These are phyloP conservation scores for Alternaria sp. DNA, from an alignment of 2,329 filamentous ascomycete genomes.

Conservation along the genomic window DNA sequence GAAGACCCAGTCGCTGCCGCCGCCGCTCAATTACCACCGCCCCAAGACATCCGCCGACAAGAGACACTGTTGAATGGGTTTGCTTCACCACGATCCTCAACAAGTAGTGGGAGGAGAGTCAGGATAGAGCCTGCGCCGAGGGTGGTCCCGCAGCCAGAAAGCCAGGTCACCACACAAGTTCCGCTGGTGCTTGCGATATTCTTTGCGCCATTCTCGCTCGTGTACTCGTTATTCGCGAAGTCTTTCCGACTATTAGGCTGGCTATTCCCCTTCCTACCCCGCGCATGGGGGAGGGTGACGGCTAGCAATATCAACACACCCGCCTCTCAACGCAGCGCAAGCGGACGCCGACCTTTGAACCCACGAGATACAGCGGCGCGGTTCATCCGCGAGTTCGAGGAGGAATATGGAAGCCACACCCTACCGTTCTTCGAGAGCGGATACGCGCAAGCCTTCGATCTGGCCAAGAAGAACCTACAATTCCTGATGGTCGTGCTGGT, in stretches of 20 bases:
- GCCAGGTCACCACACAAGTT: constrained; percentile 69
- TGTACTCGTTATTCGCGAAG: constrained; percentile 74
- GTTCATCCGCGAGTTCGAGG: constrained; percentile 92
- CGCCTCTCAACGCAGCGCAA: constrained; percentile 62
- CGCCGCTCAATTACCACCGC: constrained; percentile 67
- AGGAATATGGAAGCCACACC: constrained; percentile 78
- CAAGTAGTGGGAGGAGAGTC: constrained; percentile 35
- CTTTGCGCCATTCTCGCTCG: constrained; percentile 79
- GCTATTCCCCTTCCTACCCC: constrained; percentile 80
- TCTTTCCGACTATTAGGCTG: constrained; percentile 76
- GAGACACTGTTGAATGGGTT: constrained; percentile 72
- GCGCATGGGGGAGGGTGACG: constrained; percentile 60
- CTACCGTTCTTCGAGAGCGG: constrained; percentile 86
- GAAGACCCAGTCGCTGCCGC: constrained; percentile 77
- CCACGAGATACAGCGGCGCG: constrained; percentile 87
- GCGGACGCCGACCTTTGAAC: constrained; percentile 75
- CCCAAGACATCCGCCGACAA: constrained; percentile 66
- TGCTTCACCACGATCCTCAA: constrained; percentile 39
- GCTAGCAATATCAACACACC: constrained; percentile 53
- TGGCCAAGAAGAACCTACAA: constrained; percentile 88
- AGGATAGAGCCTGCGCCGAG: constrained; percentile 75
- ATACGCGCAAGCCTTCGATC: constrained; percentile 88
- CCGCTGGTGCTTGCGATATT: constrained; percentile 79
- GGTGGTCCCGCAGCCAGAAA: constrained; percentile 76
- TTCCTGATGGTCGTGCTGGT: constrained; percentile 88